phyloP scores from a whole-genome alignment of 345 rosid genomes.

The Gossypium arboreum region DNA sequence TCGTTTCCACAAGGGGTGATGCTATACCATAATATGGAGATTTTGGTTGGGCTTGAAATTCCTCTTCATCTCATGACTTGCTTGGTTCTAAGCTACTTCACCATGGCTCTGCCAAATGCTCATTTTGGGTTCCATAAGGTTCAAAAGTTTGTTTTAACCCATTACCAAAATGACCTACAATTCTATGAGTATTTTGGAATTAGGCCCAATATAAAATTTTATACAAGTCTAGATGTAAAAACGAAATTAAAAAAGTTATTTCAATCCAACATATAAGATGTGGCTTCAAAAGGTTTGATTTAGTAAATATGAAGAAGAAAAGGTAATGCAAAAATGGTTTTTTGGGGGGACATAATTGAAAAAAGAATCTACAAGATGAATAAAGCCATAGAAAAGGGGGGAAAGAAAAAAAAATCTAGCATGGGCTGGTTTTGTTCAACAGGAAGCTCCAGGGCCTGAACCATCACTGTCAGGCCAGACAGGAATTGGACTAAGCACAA shows the following conservation, averaged over 20 bases:
- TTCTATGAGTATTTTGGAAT: background rate
- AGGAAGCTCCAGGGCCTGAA: background rate
- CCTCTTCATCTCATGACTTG: background rate
- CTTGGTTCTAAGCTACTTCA: background rate
- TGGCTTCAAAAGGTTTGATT: background rate
- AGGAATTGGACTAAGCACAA: background rate
- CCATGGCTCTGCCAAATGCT: background rate
- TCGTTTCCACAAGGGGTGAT: no score
- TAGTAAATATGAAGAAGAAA: background rate
- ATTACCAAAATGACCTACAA: background rate
- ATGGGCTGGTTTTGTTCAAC: slow-evolving; percentile 17
- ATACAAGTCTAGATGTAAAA: no score
- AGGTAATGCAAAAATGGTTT: background rate
- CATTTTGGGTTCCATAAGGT: background rate
- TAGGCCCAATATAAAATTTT: background rate
- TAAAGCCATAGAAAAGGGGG: background rate
- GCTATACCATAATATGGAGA: background rate
- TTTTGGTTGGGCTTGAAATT: background rate
- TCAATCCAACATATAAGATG: background rate
- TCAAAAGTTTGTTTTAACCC: background rate
- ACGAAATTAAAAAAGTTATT: no score
- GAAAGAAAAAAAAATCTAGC: background rate
- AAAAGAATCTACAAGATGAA: slow-evolving; percentile 1
- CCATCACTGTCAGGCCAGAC: slow-evolving; percentile 17
- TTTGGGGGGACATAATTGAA: background rate